phyloP scores from a whole-genome alignment of 768 basidiomycete genomes.

The Amanita brunnescens region DNA sequence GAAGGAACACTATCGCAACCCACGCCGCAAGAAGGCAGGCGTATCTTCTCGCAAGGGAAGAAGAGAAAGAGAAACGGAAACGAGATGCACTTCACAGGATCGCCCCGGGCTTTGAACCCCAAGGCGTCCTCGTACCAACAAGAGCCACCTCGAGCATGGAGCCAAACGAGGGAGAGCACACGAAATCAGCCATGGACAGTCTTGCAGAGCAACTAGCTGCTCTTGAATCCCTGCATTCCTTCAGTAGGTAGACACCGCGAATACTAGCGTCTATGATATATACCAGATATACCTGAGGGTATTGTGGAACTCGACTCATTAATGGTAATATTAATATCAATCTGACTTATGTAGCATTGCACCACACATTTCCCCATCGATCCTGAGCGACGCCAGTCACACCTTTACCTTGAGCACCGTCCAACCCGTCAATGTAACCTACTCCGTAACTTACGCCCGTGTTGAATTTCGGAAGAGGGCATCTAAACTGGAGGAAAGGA shows the following conservation, averaged over 20 bases:
- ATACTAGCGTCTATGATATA: neutral
- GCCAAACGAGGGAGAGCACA: slow-evolving; percentile 13
- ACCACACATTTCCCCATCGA: slow-evolving; percentile 72
- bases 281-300: too few relatives aligned
- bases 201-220: slow-evolving; percentile 75
- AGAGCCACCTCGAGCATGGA: slow-evolving; percentile 16
- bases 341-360: slow-evolving; percentile 30
- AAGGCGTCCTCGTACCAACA: slow-evolving; percentile 50
- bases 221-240: slow-evolving; percentile 34
- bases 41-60: slow-evolving; percentile 60
- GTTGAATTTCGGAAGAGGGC: slow-evolving; percentile 54
- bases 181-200: slow-evolving; percentile 67
- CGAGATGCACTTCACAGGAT: slow-evolving; percentile 66
- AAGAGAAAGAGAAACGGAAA: slow-evolving; percentile 62
- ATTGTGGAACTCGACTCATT: too few relatives aligned
- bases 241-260: neutral
- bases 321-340: neutral
- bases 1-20: slow-evolving; percentile 56
- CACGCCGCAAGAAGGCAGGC: slow-evolving; percentile 62
- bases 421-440: slow-evolving; percentile 56
- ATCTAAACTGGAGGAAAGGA: slow-evolving; percentile 57
- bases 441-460: slow-evolving; percentile 67
- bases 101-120: slow-evolving; percentile 79
- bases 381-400: slow-evolving; percentile 50
- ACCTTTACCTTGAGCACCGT: slow-evolving; percentile 41